Evolutionary conservation across 371 early-diverging fungal genomes (phyloP).

Genomic region (Mortierella sp.): DNA sequence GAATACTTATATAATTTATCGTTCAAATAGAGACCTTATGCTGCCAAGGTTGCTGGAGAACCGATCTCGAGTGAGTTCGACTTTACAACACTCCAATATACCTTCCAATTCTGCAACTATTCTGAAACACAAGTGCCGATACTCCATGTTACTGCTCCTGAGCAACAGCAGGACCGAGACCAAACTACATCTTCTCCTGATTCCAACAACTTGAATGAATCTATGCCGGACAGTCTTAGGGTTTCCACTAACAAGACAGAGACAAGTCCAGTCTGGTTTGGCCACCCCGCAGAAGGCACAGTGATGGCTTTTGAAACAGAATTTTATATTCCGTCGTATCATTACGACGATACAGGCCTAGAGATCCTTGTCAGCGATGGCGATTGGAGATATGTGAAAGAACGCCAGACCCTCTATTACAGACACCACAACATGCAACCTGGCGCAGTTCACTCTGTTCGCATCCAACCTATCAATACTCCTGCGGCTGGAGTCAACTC

Average conservation of each 20-base stretch:
- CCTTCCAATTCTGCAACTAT: conserved; percentile 64
- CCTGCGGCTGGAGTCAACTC: background rate
- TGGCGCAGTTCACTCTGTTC: conserved; percentile 40
- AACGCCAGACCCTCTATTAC: conserved; percentile 76
- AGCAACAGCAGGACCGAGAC: conserved; percentile 19
- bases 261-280: conserved; percentile 16
- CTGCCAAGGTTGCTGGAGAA: conserved; percentile 81
- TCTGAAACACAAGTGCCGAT: conserved; percentile 32
- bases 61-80: conserved; percentile 74
- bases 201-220: background rate
- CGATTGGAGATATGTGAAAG: conserved; percentile 73
- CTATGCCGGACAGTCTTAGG: background rate
- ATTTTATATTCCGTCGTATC: conserved; percentile 80
- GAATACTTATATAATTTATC: background rate
- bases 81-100: conserved; percentile 67
- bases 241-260: background rate
- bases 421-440: conserved; percentile 36
- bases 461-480: conserved; percentile 24
- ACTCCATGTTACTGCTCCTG: conserved; percentile 28
- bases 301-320: conserved; percentile 65
- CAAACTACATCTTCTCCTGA: background rate
- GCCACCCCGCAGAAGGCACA: conserved; percentile 38
- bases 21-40: conserved; percentile 77
- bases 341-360: conserved; percentile 65
- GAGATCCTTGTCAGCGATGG: conserved; percentile 74